Evolutionary conservation across 768 basidiomycete genomes (phyloP).

Genomic region (Boletus patriciae): DNA sequence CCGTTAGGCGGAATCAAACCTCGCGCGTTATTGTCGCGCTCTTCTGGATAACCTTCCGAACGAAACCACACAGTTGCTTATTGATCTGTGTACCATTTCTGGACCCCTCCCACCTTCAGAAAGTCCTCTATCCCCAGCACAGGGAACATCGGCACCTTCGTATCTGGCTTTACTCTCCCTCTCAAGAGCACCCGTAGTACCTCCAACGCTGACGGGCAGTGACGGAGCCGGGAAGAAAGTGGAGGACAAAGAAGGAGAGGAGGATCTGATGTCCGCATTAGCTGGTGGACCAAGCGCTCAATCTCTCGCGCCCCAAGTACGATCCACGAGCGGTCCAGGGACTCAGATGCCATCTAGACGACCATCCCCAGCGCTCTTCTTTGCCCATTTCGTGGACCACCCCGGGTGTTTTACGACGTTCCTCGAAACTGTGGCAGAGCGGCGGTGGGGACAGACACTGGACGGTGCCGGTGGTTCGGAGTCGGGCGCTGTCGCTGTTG

Average conservation of each 20-base stretch:
- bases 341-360: conserved; percentile 43
- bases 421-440: conserved; percentile 79
- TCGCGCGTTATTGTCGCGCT: conserved; percentile 85
- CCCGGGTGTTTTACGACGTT: conserved; percentile 80
- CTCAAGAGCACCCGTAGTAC: conserved; percentile 51
- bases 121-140: conserved; percentile 21
- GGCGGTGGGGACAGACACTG: conserved; percentile 78
- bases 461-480: conserved; percentile 34
- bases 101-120: conserved; percentile 43
- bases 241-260: conserved; percentile 18
- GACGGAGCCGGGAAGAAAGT: conserved; percentile 24
- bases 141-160: conserved; percentile 45
- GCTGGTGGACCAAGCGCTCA: conserved; percentile 32
- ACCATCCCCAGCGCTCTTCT: conserved; percentile 84
- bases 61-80: conserved; percentile 87
- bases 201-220: conserved; percentile 40
- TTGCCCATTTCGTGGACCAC: conserved; percentile 93
- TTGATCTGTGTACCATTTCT: conserved; percentile 83
- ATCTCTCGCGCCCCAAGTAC: conserved; percentile 7
- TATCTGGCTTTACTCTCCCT: conserved; percentile 82
- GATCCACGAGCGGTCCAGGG: conserved; percentile 7
- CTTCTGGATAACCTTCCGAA: conserved; percentile 80
- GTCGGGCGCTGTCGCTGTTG: conserved; percentile 7
- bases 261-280: conserved; percentile 15
- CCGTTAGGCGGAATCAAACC: conserved; percentile 80